Percentiles rank a stretch among this genome's conserved stretches.
Evolutionary conservation across 164 flowering plant genomes (phyloP).

Genomic region (Nelumbo lutea): DNA sequence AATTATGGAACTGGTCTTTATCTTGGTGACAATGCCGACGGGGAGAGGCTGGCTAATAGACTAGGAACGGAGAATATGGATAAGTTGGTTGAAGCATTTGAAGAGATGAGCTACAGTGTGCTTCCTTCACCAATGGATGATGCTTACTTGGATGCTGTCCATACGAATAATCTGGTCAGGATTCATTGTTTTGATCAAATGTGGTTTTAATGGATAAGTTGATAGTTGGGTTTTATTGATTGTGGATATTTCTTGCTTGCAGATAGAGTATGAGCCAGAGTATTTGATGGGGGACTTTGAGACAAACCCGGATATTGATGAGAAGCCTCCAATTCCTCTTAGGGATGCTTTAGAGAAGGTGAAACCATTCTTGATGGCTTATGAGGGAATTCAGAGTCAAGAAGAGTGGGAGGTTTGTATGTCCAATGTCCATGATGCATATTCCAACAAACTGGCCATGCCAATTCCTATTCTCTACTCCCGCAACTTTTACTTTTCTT

Average conservation of each 20-base stretch:
- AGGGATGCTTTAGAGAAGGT: conserved; percentile 71
- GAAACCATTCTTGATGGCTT: conserved; percentile 88
- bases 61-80: conserved; percentile 55
- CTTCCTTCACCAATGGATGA: conserved; percentile 66
- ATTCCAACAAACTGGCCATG: too few relatives aligned
- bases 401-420: conserved; percentile 86
- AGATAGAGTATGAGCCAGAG: conserved; percentile 90
- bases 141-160: conserved; percentile 48
- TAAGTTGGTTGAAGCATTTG: conserved; percentile 46
- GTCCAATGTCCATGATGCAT: too few relatives aligned
- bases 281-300: conserved; percentile 68
- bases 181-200: background rate
- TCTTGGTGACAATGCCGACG: conserved; percentile 53
- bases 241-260: conserved; percentile 19
- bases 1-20: conserved; percentile 20
- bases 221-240: background rate
- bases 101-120: conserved; percentile 41
- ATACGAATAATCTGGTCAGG: conserved; percentile 49
- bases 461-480: background rate
- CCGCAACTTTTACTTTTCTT: background rate
- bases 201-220: background rate
- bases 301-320: conserved; percentile 79
- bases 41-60: conserved; percentile 46
- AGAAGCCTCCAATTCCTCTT: conserved; percentile 78
- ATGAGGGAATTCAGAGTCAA: conserved; percentile 69